Evolutionary conservation across 768 basidiomycete genomes (phyloP).

Genomic region (Hypholoma sublateritium): DNA sequence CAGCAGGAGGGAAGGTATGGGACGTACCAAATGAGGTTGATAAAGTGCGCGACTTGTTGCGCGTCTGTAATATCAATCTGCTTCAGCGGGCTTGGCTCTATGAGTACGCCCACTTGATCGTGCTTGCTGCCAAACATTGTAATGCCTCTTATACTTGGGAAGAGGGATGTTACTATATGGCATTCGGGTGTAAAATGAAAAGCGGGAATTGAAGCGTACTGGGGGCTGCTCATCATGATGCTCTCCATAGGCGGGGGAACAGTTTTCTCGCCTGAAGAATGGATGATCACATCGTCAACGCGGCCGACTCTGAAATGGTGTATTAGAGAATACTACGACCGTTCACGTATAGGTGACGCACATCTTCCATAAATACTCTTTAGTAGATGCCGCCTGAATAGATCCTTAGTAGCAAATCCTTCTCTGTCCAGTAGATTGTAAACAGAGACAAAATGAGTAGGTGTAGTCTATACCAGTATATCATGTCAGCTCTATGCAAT

Average conservation of each 20-base stretch:
- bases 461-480: slow-evolving; percentile 21
- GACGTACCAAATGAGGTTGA: slow-evolving; percentile 38
- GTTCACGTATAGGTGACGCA: slow-evolving; percentile 16
- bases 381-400: slow-evolving; percentile 42
- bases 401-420: slow-evolving; percentile 45
- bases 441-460: slow-evolving; percentile 31
- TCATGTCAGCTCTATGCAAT: slow-evolving; percentile 20
- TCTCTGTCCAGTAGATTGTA: slow-evolving; percentile 34
- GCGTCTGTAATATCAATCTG: slow-evolving; percentile 26
- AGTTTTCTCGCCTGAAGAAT: slow-evolving; percentile 36
- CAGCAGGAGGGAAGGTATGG: neutral
- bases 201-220: slow-evolving; percentile 17
- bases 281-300: slow-evolving; percentile 36
- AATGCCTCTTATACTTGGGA: slow-evolving; percentile 23
- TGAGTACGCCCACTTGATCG: slow-evolving; percentile 31
- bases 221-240: slow-evolving; percentile 22
- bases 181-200: too few relatives aligned
- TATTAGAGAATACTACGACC: neutral
- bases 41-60: slow-evolving; percentile 22
- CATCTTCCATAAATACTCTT: slow-evolving; percentile 42
- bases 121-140: slow-evolving; percentile 46
- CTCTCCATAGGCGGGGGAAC: slow-evolving; percentile 34
- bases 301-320: slow-evolving; percentile 36
- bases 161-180: neutral
- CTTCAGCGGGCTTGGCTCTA: slow-evolving; percentile 26